These are phyloP conservation scores for Phytomonas sp. DNA, from an alignment of 208 protist genomes.

Conservation along the genomic window DNA sequence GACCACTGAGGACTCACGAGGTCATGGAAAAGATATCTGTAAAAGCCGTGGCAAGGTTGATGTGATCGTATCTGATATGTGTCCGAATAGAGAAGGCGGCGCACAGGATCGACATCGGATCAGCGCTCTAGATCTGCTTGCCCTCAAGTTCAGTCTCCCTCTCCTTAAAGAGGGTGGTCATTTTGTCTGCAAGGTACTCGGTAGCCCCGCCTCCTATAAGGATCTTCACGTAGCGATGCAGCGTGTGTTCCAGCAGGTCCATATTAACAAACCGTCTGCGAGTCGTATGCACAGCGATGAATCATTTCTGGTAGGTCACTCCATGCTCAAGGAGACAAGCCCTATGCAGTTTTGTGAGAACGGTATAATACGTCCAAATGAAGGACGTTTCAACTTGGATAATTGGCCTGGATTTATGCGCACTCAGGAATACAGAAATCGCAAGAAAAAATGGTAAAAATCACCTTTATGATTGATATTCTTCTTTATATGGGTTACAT, in stretches of 20 bases:
- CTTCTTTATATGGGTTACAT: background rate
- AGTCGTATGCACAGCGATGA: slow-evolving; percentile 68
- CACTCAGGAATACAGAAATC: background rate
- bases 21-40: no score
- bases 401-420: background rate
- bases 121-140: slow-evolving; percentile 33
- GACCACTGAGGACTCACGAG: background rate
- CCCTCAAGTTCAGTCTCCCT: slow-evolving; percentile 34
- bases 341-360: slow-evolving; percentile 68
- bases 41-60: slow-evolving; percentile 22
- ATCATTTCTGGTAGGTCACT: slow-evolving; percentile 44
- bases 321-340: slow-evolving; percentile 15
- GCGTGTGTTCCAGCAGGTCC: slow-evolving; percentile 32
- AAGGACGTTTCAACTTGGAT: background rate
- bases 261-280: slow-evolving; percentile 54
- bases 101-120: slow-evolving; percentile 62
- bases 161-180: slow-evolving; percentile 52
- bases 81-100: slow-evolving; percentile 66
- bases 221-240: slow-evolving; percentile 29
- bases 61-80: slow-evolving; percentile 82
- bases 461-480: background rate
- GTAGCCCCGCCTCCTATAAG: slow-evolving; percentile 33
- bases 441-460: background rate
- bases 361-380: slow-evolving; percentile 26
- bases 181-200: slow-evolving; percentile 79